These are phyloP conservation scores for Yarrowia divulgata DNA, from an alignment of 805 yeast genomes.

Conservation along the genomic window DNA sequence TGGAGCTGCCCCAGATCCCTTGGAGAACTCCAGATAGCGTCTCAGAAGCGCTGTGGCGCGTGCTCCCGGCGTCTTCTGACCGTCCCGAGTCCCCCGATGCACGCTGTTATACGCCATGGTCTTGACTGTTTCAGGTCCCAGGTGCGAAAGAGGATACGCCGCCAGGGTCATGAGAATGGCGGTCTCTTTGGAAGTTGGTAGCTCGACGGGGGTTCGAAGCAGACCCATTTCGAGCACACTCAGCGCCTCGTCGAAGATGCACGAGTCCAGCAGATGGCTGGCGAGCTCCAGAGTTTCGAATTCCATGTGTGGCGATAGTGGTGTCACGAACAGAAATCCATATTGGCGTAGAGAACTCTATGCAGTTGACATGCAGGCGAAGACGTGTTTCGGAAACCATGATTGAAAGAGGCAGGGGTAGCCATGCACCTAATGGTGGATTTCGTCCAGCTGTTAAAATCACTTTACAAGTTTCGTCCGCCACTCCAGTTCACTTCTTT, in stretches of 20 bases:
- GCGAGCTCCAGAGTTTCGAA: neutral
- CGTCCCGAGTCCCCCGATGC: neutral
- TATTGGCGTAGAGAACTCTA: neutral
- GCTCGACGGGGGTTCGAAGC: neutral
- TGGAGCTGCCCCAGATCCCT: neutral
- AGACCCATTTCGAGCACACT: neutral
- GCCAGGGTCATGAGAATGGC: slow-evolving; percentile 25
- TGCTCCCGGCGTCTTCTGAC: slow-evolving; percentile 17
- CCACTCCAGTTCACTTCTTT: too few relatives aligned
- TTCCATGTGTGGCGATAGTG: neutral
- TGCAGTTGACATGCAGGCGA: neutral
- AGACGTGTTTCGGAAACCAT: too few relatives aligned
- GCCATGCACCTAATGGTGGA: too few relatives aligned
- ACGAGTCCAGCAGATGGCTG: neutral
- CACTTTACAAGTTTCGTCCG: too few relatives aligned
- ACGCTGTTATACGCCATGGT: slow-evolving; percentile 9
- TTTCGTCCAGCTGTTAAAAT: too few relatives aligned
- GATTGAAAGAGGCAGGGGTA: too few relatives aligned
- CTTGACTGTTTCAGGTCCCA: slow-evolving; percentile 11
- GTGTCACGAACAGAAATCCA: neutral
- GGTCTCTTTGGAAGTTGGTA: neutral
- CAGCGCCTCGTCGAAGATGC: slow-evolving; percentile 27
- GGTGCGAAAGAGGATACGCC: slow-evolving; percentile 21
- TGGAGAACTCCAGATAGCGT: neutral
- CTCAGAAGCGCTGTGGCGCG: neutral